phyloP scores from a whole-genome alignment of 139 green algal species.

The Tetraselmis chui region DNA sequence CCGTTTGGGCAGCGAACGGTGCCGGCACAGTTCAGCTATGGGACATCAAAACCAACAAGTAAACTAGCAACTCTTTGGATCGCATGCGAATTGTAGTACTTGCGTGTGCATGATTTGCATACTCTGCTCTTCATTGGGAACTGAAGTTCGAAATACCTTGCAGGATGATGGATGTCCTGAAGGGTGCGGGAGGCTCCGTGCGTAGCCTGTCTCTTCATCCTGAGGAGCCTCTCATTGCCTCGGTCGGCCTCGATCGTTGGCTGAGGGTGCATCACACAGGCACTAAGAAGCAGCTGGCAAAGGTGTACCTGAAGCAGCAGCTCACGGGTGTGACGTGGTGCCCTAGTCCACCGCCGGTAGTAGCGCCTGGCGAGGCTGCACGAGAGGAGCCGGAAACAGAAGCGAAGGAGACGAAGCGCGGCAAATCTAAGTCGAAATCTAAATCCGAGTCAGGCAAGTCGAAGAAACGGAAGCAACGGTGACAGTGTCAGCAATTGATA shows the following conservation, averaged over 20 bases:
- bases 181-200: constrained; percentile 43
- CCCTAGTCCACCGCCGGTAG: neutral
- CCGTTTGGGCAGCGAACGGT: neutral
- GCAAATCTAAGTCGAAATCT: neutral
- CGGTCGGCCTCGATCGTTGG: constrained; percentile 56
- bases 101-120: constrained; percentile 63
- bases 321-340: constrained; percentile 36
- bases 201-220: constrained; percentile 39
- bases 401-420: too few species aligned
- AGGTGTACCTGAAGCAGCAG: constrained; percentile 59
- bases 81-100: too few species aligned
- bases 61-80: too few species aligned
- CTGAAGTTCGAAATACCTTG: constrained; percentile 38
- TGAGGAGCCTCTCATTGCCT: constrained; percentile 36
- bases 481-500: too few species aligned
- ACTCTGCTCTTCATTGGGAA: constrained; percentile 48
- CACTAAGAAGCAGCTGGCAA: constrained; percentile 27
- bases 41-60: neutral
- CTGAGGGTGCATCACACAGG: constrained; percentile 47
- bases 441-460: neutral
- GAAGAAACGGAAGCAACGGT: neutral
- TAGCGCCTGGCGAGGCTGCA: neutral
- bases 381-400: neutral
- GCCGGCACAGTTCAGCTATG: neutral
- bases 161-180: constrained; percentile 36